Percentiles rank a stretch among this genome's conserved stretches.
Conservation (phyloP, 2,329 filamentous ascomycete genomes). For the Alternaria panax region DNA sequence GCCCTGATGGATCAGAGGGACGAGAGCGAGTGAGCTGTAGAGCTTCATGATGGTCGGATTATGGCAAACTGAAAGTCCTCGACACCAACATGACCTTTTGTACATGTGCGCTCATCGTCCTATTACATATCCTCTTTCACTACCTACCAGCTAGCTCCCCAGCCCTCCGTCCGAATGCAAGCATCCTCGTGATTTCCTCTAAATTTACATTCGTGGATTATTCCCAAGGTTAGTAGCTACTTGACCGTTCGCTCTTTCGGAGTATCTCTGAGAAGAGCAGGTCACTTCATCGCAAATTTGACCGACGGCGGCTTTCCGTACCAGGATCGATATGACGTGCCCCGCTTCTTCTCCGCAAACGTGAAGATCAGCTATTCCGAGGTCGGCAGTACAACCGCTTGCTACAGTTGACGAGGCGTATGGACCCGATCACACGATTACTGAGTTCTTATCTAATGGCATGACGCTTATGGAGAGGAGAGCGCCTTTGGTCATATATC, state of each 20-base stretch:
- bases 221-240: neutral
- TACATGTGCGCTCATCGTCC: neutral
- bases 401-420: constrained; percentile 1
- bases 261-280: constrained; percentile 1
- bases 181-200: neutral
- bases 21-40: neutral
- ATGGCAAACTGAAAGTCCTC: too few species aligned
- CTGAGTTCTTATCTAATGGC: constrained; percentile 12
- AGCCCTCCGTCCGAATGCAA: neutral
- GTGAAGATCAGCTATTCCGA: neutral
- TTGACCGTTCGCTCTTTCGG: neutral
- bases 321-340: neutral
- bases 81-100: too few species aligned
- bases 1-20: neutral
- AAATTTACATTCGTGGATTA: neutral
- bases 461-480: constrained; percentile 14
- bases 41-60: neutral
- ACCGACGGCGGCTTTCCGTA: neutral
- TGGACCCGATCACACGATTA: constrained; percentile 3
- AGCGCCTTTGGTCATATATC: neutral
- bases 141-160: neutral
- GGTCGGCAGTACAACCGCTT: too few species aligned
- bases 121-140: neutral
- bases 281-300: neutral
- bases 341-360: constrained; percentile 8